These are phyloP conservation scores for Pistacia vera DNA, from an alignment of 345 rosid genomes.

Conservation along the genomic window DNA sequence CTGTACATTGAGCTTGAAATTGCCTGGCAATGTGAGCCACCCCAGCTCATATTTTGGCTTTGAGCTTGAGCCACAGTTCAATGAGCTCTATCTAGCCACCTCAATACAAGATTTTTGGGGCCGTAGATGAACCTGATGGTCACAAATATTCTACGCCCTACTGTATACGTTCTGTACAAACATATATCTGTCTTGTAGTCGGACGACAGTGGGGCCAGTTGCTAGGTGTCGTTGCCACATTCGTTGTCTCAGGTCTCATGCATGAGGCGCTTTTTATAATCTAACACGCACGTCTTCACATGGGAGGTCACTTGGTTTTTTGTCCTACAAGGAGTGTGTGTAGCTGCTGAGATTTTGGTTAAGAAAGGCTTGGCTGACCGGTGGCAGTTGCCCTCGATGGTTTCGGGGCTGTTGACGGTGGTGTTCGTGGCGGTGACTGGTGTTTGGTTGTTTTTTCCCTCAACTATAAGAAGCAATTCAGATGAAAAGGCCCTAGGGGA, in stretches of 20 bases:
- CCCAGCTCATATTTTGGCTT: slow-evolving; percentile 9
- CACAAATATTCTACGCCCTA: slow-evolving; percentile 23
- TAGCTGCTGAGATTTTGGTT: slow-evolving; percentile 38
- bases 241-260: slow-evolving; percentile 34
- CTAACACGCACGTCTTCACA: slow-evolving; percentile 21
- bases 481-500: slow-evolving; percentile 18
- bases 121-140: slow-evolving; percentile 37
- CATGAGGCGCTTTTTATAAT: slow-evolving; percentile 36
- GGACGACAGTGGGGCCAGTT: neutral
- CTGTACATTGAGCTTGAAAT: slow-evolving; percentile 36
- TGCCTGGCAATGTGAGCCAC: neutral
- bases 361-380: slow-evolving; percentile 32
- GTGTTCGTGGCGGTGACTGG: slow-evolving; percentile 30
- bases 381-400: slow-evolving; percentile 29
- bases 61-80: slow-evolving; percentile 41
- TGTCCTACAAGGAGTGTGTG: slow-evolving; percentile 37
- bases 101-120: slow-evolving; percentile 45
- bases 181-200: neutral
- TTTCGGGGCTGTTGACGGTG: slow-evolving; percentile 39
- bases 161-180: slow-evolving; percentile 21
- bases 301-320: slow-evolving; percentile 43
- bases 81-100: slow-evolving; percentile 46
- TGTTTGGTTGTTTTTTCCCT: slow-evolving; percentile 36
- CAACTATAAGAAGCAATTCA: slow-evolving; percentile 21
- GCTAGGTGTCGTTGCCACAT: slow-evolving; percentile 11